A percentile compares a stretch with the other conserved stretches of the same genome.
These are phyloP conservation scores for Curvularia sp. DNA, from an alignment of 2,329 filamentous ascomycete genomes.

Conservation along the genomic window DNA sequence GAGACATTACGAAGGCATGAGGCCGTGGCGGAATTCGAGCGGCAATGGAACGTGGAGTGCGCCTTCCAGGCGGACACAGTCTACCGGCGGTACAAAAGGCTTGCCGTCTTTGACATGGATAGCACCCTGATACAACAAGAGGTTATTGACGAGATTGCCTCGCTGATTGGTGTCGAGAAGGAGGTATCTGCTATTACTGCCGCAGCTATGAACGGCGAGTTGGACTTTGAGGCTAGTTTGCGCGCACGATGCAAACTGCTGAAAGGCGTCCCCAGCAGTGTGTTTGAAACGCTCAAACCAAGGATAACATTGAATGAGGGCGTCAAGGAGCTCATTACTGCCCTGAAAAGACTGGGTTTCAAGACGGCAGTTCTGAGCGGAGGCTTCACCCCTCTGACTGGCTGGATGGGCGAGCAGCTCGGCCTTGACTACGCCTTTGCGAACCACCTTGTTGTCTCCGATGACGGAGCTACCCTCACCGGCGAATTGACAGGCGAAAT, in stretches of 20 bases:
- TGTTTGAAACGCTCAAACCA: conserved; percentile 79
- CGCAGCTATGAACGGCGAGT: conserved; percentile 92
- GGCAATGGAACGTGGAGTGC: conserved; percentile 87
- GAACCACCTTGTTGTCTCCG: conserved; percentile 77
- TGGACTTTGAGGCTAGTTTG: conserved; percentile 88
- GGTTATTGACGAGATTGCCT: conserved; percentile 93
- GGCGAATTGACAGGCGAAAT: conserved; percentile 76
- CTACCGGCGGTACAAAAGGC: conserved; percentile 78
- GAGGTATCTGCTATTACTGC: conserved; percentile 88
- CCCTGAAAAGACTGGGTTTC: conserved; percentile 78
- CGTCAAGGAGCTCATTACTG: conserved; percentile 74
- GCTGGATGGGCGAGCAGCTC: conserved; percentile 81
- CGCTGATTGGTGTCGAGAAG: conserved; percentile 79
- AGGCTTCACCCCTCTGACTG: conserved; percentile 87
- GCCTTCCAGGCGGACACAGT: conserved; percentile 76
- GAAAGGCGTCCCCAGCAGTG: conserved; percentile 76
- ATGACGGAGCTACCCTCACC: conserved; percentile 63
- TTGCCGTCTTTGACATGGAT: conserved; percentile 99
- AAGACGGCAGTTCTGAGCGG: conserved; percentile 91
- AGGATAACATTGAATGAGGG: conserved; percentile 83
- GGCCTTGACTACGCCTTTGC: conserved; percentile 88
- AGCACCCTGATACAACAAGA: conserved; percentile 96
- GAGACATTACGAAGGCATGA: conserved; percentile 79
- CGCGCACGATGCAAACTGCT: conserved; percentile 81
- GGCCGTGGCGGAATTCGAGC: conserved; percentile 79